Evolutionary conservation across 352 stramenopile genomes (phyloP), one percentile per base, ranked within the genome.

Genomic region (Pythium scleroteichum): DNA sequence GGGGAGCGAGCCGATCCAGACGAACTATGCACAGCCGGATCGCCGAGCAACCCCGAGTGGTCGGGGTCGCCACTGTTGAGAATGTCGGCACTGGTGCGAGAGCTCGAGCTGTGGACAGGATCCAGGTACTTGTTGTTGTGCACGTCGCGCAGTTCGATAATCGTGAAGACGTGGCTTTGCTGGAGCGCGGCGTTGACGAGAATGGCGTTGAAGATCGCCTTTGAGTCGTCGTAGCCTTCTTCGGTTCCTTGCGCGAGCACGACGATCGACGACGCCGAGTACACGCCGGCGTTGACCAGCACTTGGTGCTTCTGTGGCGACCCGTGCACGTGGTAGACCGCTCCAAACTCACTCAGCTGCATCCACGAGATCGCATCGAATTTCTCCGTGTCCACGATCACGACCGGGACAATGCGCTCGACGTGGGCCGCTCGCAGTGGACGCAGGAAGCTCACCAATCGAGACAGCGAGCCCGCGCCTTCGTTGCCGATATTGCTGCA

Each of bases 181-280:
- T 88, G 68, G 14, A 92, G 64, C 13, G 85, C 85, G 7, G 77
- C 77, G 65, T 90, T 90, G 20, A 95, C 69, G 16, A 95, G 71
- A 42, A 93, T 93, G 4, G 85, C 84, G 45, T 93, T 95, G 53
- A 95, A 93, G 23, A 95, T 92, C 6, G 83, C 81, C 59, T 93
- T 92, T 0, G 85, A 93, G 64, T 95, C 85, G 60, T 91, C 79
- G 24, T 90, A 88, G 2, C 79, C 83, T 23, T 76, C 64, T 49
- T 87, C 75, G 4, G 76, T 88, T 16, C 85, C 85, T 64, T 95
- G 85, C 1, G 85, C 83, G 2, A 95, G 64, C 7, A 95, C 83
- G 1, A 95, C 81, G 50, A 95, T 88, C 0, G 85, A 78, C 17
- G 83, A 95, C 0, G 85, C 83, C 0, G 79, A 79, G 51, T 95